phyloP scores from a whole-genome alignment of 176 grass and related monocot species.

The Stipa capillata region DNA sequence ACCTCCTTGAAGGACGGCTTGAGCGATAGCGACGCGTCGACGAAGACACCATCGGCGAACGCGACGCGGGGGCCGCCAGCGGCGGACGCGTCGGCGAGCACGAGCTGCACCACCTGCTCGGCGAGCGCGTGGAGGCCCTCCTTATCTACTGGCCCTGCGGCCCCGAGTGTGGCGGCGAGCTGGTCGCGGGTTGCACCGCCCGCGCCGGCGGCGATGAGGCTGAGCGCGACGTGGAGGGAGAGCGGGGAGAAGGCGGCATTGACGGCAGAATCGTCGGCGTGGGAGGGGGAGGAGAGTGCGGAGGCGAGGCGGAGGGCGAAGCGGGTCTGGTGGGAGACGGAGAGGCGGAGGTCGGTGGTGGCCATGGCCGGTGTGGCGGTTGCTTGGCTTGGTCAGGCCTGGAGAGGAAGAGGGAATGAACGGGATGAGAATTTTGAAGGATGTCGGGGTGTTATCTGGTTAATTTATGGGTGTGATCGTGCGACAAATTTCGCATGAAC shows the following conservation, averaged over 20 bases:
- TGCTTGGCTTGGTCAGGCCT: background rate
- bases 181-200: conserved; percentile 59
- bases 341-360: conserved; percentile 47
- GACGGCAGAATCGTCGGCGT: background rate
- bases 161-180: conserved; percentile 34
- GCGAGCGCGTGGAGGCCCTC: background rate
- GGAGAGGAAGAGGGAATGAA: background rate
- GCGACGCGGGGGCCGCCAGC: background rate
- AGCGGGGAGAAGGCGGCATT: conserved; percentile 85
- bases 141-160: background rate
- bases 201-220: conserved; percentile 54
- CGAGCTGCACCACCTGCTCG: background rate
- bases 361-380: conserved; percentile 23
- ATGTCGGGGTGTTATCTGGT: background rate
- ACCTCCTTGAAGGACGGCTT: background rate
- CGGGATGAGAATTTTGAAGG: background rate
- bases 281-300: conserved; percentile 17
- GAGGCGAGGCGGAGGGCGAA: conserved; percentile 60
- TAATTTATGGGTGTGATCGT: background rate
- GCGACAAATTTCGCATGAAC: no score
- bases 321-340: conserved; percentile 57
- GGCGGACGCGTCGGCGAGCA: background rate
- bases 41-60: background rate
- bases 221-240: conserved; percentile 70
- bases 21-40: background rate